Base-by-base conservation (phyloP, 441 rosid species). In the Omphalea diandra region DNA sequence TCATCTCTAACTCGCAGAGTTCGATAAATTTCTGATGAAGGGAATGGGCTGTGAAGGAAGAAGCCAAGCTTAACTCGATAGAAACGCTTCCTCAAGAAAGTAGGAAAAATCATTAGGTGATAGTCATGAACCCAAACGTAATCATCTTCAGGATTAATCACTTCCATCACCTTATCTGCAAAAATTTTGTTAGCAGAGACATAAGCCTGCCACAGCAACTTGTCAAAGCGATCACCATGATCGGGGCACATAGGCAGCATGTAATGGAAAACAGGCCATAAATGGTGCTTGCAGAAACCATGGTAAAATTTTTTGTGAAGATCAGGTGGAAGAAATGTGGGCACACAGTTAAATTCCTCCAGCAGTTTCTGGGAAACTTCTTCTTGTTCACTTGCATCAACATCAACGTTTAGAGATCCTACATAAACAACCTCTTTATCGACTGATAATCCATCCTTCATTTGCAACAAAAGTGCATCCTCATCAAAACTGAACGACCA, bases 191-290 rank as follows among this genome's bases (percentile, higher is more conserved):
- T 90, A 29, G 94, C 91, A 5, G 93, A 84, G 52, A 87, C 82
- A 75, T 88, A 90, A 0, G 94, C 88, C 69, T 77, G 90, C 97
- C 97, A 90, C 27, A 81, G 82, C 55, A 58, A 62, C 57, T 82
- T 71, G 61, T 90, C 88, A 74, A 85, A 90, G 53, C 88, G 88
- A 68, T 79, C 77, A 0, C 92, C 84, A 32, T 83, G 82, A 75
- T 83, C 97, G 4, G 86, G 84, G 63, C 79, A 79, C 77, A 90
- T 79, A 5, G 97, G 97, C 29, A 90, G 82, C 97, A 90, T 90
- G 70, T 90, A 90, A 75, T 90, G 97, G 71, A 90, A 88, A 67
- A 88, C 90, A 1, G 93, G 97, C 97, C 97, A 90, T 40, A 90
- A 46, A 38, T 88, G 76, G 63, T 91, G 93, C 82, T 91, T 88